Base-by-base conservation (phyloP, 2,329 filamentous ascomycete genomes). In the Hyphodiscus sp. region DNA sequence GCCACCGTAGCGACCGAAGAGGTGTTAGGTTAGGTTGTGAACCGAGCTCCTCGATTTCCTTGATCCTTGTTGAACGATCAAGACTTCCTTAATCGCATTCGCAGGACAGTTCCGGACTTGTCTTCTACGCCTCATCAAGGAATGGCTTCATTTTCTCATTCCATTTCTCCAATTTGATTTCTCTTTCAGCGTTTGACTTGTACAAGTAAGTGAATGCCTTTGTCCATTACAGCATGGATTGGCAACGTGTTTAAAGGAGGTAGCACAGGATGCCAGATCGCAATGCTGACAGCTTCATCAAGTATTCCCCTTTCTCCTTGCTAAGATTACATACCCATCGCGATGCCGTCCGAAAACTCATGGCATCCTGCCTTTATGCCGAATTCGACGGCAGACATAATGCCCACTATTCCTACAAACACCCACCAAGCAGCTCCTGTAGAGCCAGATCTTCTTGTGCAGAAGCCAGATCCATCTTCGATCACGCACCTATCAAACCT, bases 301-400 rank as follows among this genome's bases (percentile, higher is more conserved):
- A 51, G 60, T 63, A 64, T 65, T 63, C 58, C 54, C 58, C 54
- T 49, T 64, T 63, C 55, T 59, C 61, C 60, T 58, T 58, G 60
- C 60, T 59, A 42, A 45, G 44, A 41, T 45, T 41, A 47, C 49
- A 43, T 38, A n/a, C 33, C 56, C 29, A 54, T 58, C 54, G 57
- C 60, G 55, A 77, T 79, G 75, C 60, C 72, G 52, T 71, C 72
- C 51, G 70, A 73, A 65, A 69, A 73, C 58, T 71, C 74, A 54
- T 79, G 76, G 76, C 71, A 80, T 69, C 76, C 76, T 53, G 76
- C 77, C 47, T 68, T 74, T 64, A 76, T 75, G 75, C 76, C 77
- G 56, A 71, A 78, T 62, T 65, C 68, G 52, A 52, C 56, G 42
- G 60, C 64, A 47, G 60, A 63, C 30, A 41, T 56, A 56, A 54